Evolutionary conservation across 2,329 filamentous ascomycete genomes (phyloP), one percentile per base, ranked within the genome.

Genomic region (Cladosporium cucumerinum): DNA sequence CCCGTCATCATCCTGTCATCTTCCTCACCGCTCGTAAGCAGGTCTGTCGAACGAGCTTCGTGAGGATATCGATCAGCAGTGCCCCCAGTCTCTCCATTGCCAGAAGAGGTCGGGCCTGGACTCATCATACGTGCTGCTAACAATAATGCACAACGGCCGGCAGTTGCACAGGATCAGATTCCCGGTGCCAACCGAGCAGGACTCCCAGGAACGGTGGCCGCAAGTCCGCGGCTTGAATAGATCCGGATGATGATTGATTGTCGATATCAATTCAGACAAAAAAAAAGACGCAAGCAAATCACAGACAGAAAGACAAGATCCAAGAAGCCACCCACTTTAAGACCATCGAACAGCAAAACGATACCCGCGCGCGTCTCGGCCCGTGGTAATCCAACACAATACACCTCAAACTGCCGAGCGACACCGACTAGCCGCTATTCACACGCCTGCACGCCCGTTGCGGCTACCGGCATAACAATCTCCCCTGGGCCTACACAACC

Each of bases 401-500:
- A 62, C 48, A 55, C 60, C 32, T 62, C 60, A 62, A 46, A 62
- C 60, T 62, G 60, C 60, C 60, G 60, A 32, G 60, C 60, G 49
- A 55, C 49, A 62, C 49, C 49, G 49, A 62, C 49, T 52, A 52
- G 23, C 32, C 49, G 34, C 60, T 30, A 34, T 32, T 30, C 49
- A 54, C 60, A 54, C 49, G 43, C 49, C 48, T 62, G 60, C 60
- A 54, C 48, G 60, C 49, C 60, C 60, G 49, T 62, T 46, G 23
- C 60, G 60, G 60, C 60, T 62, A 28, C 60, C 60, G 60, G 60
- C 60, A 62, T 62, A 54, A 11, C 60, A 61, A 62, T 55, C 60
- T 55, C 48, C 60, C 49, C 49, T 46, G 60, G 49, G 36, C 60
- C 49, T 54, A 49, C 49, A 62, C 60, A 36, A 55, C 60, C 49